Base-by-base conservation (phyloP, 176 grass and related monocot species). In the Rhipidocladum racemiflorum region DNA sequence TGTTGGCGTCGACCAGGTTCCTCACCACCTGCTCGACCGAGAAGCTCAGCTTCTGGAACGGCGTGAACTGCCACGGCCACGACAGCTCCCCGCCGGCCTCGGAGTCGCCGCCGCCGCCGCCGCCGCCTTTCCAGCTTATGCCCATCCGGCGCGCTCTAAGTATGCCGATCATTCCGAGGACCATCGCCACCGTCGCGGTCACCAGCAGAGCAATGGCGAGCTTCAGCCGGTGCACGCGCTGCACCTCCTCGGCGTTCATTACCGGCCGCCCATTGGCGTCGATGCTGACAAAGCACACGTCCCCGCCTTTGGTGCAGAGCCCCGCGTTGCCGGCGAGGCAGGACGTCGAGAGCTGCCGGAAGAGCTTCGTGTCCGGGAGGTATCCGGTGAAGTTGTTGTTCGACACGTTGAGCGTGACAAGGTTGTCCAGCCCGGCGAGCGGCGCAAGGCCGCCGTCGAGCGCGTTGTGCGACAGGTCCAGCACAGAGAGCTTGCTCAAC, bases 41-140 rank as follows among this genome's bases (percentile, higher is more conserved):
- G 79, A 98, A 95, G 62, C 86, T 98, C 74, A 98, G 85, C 72
- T 98, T 98, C 89, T 98, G 96, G 83, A 98, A 98, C 43, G 92
- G 92, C 32, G 92, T 98, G 89, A 95, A 98, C 84, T 95, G 96
- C 96, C 96, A 98, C 5, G 96, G 96, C 92, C 96, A 95, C 61
- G 90, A 71, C 82, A 95, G 78, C 20, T 93, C 92, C 10, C 84
- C 67, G 61, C 84, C 85, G 65, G 81, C 49, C 56, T 93, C 92
- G 0, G 84, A 81, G 73, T 95, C 90, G 54, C 86, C 70, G 45
- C 66, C 16, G 32, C 61, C 16, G 32, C 61, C 62, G 6, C 62
- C 74, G 7, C 69, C 38, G 21, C 70, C 46, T 62, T 90, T 95
- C 1, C 89, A 72, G 0, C 75, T 53, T 1, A 64, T 45, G 14